Percentiles rank a stretch among this genome's conserved stretches.
Conservation (phyloP, 805 yeast genomes). For the Metschnikowia chrysomelidarum region DNA sequence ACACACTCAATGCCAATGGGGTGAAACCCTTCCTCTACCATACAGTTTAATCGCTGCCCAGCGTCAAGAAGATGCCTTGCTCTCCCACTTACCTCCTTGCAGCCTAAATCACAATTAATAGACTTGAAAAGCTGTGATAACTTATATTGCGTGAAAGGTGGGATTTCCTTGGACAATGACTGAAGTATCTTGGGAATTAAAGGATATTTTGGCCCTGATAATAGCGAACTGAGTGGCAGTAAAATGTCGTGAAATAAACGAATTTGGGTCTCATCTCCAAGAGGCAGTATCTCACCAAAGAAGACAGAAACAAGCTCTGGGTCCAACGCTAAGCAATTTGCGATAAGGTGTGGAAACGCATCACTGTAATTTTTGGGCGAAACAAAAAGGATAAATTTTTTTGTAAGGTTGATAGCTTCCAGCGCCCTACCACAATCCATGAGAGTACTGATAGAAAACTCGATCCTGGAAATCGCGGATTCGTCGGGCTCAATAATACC, state of each 20-base stretch:
- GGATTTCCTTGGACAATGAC: background rate
- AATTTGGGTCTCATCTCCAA: background rate
- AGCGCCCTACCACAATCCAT: conserved; percentile 1
- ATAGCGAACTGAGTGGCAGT: conserved; percentile 1
- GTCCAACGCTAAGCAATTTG: conserved; percentile 1
- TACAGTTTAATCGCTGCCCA: too few relatives aligned
- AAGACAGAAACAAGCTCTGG: background rate
- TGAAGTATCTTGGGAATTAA: background rate
- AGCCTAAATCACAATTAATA: too few relatives aligned
- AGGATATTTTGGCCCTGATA: background rate
- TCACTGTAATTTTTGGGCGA: background rate
- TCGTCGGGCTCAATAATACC: background rate
- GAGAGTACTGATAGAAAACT: conserved; percentile 4
- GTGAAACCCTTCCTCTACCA: background rate
- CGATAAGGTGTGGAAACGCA: conserved; percentile 1
- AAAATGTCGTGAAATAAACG: conserved; percentile 1
- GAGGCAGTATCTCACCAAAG: conserved; percentile 3
- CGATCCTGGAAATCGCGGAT: conserved; percentile 1
- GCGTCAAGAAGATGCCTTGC: too few relatives aligned
- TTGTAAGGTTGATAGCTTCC: background rate
- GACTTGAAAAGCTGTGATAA: conserved; percentile 1
- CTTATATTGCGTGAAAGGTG: conserved; percentile 1
- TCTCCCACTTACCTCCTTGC: too few relatives aligned
- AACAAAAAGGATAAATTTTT: background rate
- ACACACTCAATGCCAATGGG: too few relatives aligned